Evolutionary conservation across 176 grass and related monocot species (phyloP).

Genomic region (Lolium rigidum): DNA sequence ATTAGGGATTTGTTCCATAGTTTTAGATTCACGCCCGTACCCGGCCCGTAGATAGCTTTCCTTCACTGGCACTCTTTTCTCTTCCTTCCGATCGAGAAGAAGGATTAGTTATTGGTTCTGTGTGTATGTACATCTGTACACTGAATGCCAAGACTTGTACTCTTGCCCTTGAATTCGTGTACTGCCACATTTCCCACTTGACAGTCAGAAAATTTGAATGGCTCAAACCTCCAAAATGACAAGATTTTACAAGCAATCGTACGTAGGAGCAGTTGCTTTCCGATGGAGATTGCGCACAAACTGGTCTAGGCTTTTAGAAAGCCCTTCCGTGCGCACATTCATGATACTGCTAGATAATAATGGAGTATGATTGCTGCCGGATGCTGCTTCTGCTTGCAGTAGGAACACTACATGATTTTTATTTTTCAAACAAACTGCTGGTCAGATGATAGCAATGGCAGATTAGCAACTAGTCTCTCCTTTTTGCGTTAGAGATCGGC

Average conservation of each 20-base stretch:
- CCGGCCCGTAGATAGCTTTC: conserved; percentile 28
- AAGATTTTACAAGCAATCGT: conserved; percentile 16
- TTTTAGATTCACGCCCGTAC: background rate
- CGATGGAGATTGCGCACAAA: background rate
- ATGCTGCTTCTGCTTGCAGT: background rate
- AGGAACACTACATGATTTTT: background rate
- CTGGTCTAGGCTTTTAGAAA: background rate
- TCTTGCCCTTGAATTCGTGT: conserved; percentile 37
- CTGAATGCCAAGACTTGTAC: conserved; percentile 50
- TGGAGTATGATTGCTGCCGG: background rate
- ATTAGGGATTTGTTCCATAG: conserved; percentile 36
- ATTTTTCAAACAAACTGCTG: background rate
- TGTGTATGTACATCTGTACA: conserved; percentile 31
- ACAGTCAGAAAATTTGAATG: conserved; percentile 12
- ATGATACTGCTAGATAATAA: background rate
- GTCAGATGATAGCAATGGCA: background rate
- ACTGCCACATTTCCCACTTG: background rate
- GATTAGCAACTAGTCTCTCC: background rate
- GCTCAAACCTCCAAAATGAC: conserved; percentile 2
- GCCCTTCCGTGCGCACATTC: background rate
- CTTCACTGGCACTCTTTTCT: conserved; percentile 59
- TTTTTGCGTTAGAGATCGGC: background rate
- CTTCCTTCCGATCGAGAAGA: conserved; percentile 6
- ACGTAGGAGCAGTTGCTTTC: conserved; percentile 8
- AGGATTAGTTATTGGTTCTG: conserved; percentile 6